Evolutionary conservation across 345 rosid genomes (phyloP), one percentile per base, ranked within the genome.

Genomic region (Euclidium syriacum): DNA sequence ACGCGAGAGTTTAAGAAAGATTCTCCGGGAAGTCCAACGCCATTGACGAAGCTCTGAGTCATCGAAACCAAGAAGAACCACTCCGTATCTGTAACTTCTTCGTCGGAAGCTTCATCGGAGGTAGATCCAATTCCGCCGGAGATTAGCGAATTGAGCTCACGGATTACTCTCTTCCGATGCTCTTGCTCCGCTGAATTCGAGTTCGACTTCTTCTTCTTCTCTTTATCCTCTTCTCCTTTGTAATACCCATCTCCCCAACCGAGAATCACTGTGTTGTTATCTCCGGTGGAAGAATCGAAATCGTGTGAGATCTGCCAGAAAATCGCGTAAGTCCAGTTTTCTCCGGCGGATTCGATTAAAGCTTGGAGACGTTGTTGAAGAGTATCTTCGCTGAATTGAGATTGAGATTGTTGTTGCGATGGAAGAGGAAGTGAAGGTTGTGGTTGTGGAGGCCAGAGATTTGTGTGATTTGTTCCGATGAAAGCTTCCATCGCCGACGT

Each of bases 191-290:
- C 69, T 1, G 88, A 11, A 2, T 78, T 59, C 19, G 75, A 35
- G 14, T 72, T 22, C 27, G 63, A 47, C 7, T 44, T 70, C 55
- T 73, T 81, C 16, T 60, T 60, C 65, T 89, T 89, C 32, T 68
- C 75, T 60, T 92, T 90, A 24, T 83, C 87, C 32, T 83, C 91
- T 24, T 95, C 97, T 0, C 97, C 99, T 52, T 81, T 95, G 71
- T 95, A 95, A 61, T 87, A 95, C 0, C 97, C 99, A 67, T 95
- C 97, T 23, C 99, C 99, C 99, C 97, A 95, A 0, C 91, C 96
- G 2, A 94, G 77, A 3, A 84, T 50, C 3, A 83, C 50, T 0
- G 82, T 23, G 66, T 78, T 23, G 66, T 78, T 80, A 43, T 84
- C 78, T 77, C 81, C 80, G 56, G 77, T 48, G 34, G 72, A 3